Evolutionary conservation across 2,329 filamentous ascomycete species (phyloP).

Genomic region (Neonectria faginata): DNA sequence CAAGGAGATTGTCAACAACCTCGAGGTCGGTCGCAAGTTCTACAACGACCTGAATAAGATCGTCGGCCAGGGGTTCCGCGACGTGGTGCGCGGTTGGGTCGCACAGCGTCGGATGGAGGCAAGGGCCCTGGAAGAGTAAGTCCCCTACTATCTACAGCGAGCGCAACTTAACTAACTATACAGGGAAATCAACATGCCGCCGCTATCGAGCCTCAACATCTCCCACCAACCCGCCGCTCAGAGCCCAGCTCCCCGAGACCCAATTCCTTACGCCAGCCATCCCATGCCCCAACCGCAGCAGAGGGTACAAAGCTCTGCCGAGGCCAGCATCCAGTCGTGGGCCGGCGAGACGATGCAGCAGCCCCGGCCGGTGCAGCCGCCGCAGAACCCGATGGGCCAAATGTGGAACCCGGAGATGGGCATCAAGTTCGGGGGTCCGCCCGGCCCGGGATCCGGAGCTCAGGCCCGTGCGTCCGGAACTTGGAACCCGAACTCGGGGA

Average conservation of each 20-base stretch:
- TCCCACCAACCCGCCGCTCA: slow-evolving; percentile 47
- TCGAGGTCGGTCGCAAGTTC: slow-evolving; percentile 93
- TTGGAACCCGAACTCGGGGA: slow-evolving; percentile 70
- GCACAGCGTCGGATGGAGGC: slow-evolving; percentile 86
- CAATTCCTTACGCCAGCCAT: slow-evolving; percentile 35
- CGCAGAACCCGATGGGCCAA: slow-evolving; percentile 47
- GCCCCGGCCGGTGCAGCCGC: slow-evolving; percentile 60
- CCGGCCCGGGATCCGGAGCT: slow-evolving; percentile 39
- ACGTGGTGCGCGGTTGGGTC: slow-evolving; percentile 81
- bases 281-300: slow-evolving; percentile 41
- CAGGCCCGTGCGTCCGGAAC: slow-evolving; percentile 53
- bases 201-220: slow-evolving; percentile 59
- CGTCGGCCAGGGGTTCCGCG: slow-evolving; percentile 81
- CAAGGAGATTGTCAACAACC: slow-evolving; percentile 92
- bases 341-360: slow-evolving; percentile 67
- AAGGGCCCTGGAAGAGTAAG: slow-evolving; percentile 79
- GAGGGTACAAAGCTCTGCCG: slow-evolving; percentile 46
- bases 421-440: slow-evolving; percentile 76
- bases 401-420: slow-evolving; percentile 83
- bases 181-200: slow-evolving; percentile 66
- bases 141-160: slow-evolving; percentile 20
- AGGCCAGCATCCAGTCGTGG: slow-evolving; percentile 71
- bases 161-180: slow-evolving; percentile 26
- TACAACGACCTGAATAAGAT: slow-evolving; percentile 96
- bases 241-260: slow-evolving; percentile 32